Percentiles rank a stretch among this genome's conserved stretches.
Conservation (phyloP, 495 filamentous ascomycete genomes). For the Hyphodiscus hymeniophilus region DNA sequence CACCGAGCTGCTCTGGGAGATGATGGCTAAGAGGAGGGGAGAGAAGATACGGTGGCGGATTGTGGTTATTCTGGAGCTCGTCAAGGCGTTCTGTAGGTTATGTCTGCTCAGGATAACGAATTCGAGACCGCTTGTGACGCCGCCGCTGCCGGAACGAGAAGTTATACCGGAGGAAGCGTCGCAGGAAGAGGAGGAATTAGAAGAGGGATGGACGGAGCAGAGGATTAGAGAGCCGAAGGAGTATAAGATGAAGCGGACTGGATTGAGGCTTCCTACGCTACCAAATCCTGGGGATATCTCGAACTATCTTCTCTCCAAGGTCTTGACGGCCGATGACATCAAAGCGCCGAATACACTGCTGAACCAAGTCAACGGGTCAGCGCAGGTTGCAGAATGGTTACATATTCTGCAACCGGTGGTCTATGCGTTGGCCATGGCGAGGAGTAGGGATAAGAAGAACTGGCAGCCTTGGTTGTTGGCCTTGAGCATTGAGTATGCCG, state of each 20-base stretch:
- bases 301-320: constrained; percentile 80
- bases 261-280: constrained; percentile 69
- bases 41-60: constrained; percentile 83
- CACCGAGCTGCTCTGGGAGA: constrained; percentile 79
- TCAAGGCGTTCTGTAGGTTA: constrained; percentile 82
- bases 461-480: constrained; percentile 93
- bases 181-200: constrained; percentile 34
- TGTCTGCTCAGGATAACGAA: constrained; percentile 78
- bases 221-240: constrained; percentile 33
- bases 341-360: constrained; percentile 79
- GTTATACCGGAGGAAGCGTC: constrained; percentile 46
- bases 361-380: constrained; percentile 62
- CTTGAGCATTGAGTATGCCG: constrained; percentile 77
- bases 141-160: constrained; percentile 81
- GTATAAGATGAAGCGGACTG: constrained; percentile 96
- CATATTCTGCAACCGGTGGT: constrained; percentile 85
- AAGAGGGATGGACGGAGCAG: constrained; percentile 18
- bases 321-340: constrained; percentile 92
- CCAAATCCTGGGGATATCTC: constrained; percentile 73
- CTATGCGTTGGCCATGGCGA: constrained; percentile 80
- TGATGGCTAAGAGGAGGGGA: constrained; percentile 67
- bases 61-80: constrained; percentile 74
- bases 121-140: constrained; percentile 73
- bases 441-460: constrained; percentile 49
- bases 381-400: constrained; percentile 73